Evolutionary conservation across 352 stramenopile genomes (phyloP).

Genomic region (Pythium folliculosum): DNA sequence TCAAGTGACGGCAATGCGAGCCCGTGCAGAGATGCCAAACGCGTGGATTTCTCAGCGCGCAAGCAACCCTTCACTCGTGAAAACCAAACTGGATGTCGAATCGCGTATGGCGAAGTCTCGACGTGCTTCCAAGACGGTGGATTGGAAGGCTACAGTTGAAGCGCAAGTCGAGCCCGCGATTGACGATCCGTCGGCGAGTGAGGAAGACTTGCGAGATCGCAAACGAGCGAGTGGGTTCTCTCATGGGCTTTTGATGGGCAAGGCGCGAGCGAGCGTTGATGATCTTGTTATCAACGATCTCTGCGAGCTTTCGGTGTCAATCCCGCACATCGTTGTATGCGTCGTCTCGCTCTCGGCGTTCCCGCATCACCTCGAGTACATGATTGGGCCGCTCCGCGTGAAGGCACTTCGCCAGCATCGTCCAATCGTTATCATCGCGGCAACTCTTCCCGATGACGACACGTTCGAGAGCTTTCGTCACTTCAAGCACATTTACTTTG

Average conservation of each 20-base stretch:
- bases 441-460: conserved; percentile 56
- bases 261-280: conserved; percentile 29
- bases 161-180: conserved; percentile 25
- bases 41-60: conserved; percentile 33
- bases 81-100: conserved; percentile 3
- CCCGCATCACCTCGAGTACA: conserved; percentile 74
- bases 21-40: conserved; percentile 16
- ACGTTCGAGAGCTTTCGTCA: conserved; percentile 67
- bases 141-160: conserved; percentile 34
- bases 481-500: conserved; percentile 74
- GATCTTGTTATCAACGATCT: conserved; percentile 60
- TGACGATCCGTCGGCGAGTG: conserved; percentile 19
- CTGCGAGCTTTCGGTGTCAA: conserved; percentile 44
- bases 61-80: conserved; percentile 15
- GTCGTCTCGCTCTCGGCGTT: conserved; percentile 59
- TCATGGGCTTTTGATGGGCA: conserved; percentile 20
- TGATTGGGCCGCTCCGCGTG: conserved; percentile 72
- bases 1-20: conserved; percentile 37
- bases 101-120: conserved; percentile 3
- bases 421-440: conserved; percentile 67
- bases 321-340: conserved; percentile 73
- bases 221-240: conserved; percentile 15
- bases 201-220: conserved; percentile 14
- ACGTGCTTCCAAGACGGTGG: conserved; percentile 37
- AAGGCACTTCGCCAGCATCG: conserved; percentile 70